Percentiles rank a stretch among this genome's conserved stretches.
Conservation (phyloP, 441 rosid species). For the Melastoma candidum region DNA sequence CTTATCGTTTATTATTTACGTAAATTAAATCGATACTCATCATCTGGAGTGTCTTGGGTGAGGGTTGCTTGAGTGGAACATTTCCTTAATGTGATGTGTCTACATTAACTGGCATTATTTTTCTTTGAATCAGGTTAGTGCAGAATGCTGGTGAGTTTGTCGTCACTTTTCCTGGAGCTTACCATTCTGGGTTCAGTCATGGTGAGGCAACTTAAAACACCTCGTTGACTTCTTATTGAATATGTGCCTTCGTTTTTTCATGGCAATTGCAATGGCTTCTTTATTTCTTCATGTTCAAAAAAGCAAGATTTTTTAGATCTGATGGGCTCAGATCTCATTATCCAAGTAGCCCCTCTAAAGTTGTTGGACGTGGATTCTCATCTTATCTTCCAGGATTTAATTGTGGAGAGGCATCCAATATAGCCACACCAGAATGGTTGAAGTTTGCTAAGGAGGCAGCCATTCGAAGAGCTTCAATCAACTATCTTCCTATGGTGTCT, state of each 20-base stretch:
- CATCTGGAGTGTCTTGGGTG: too few relatives aligned
- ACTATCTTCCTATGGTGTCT: slow-evolving; percentile 97
- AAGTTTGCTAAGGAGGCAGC: slow-evolving; percentile 86
- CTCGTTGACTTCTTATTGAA: slow-evolving; percentile 10
- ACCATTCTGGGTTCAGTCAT: slow-evolving; percentile 99
- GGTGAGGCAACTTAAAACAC: slow-evolving; percentile 32
- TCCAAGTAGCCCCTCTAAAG: not conserved
- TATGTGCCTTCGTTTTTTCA: slow-evolving; percentile 6
- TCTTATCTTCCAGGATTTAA: slow-evolving; percentile 48
- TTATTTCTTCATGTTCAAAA: too few relatives aligned
- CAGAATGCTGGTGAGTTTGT: slow-evolving; percentile 99
- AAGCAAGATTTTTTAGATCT: too few relatives aligned
- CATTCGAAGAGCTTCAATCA: slow-evolving; percentile 92
- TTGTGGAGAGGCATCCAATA: slow-evolving; percentile 84
- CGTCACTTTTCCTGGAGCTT: slow-evolving; percentile 97
- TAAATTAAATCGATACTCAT: too few relatives aligned
- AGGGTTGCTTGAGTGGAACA: too few relatives aligned
- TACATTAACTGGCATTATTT: too few relatives aligned
- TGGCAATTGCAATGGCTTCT: too few relatives aligned
- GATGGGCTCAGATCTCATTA: not conserved
- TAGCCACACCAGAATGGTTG: slow-evolving; percentile 96
- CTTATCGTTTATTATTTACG: too few relatives aligned
- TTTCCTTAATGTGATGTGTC: too few relatives aligned
- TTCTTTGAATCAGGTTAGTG: not conserved
- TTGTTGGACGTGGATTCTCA: slow-evolving; percentile 6